phyloP scores from a whole-genome alignment of 768 basidiomycete genomes.

The Lactarius hengduanensis region DNA sequence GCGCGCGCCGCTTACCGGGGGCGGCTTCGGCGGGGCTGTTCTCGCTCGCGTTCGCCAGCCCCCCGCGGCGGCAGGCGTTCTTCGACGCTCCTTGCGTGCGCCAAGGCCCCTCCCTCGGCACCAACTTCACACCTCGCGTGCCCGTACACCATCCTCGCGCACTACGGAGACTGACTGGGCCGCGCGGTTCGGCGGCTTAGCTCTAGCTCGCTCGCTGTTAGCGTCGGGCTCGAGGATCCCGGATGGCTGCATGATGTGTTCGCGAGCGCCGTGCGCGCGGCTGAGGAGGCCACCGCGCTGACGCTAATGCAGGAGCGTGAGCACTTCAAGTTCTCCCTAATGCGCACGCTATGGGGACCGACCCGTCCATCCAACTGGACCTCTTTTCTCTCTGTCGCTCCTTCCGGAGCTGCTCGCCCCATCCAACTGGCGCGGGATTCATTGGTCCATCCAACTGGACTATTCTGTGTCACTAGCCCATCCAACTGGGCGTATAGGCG shows the following conservation, averaged over 20 bases:
- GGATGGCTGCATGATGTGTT: slow-evolving; percentile 58
- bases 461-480: slow-evolving; percentile 12
- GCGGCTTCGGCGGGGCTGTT: slow-evolving; percentile 79
- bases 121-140: slow-evolving; percentile 97
- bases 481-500: slow-evolving; percentile 27
- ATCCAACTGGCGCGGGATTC: slow-evolving; percentile 15
- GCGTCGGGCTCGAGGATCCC: slow-evolving; percentile 84
- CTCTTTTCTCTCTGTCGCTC: neutral
- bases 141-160: slow-evolving; percentile 91
- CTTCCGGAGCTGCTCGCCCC: neutral
- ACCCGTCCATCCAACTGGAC: slow-evolving; percentile 27
- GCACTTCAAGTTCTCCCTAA: neutral
- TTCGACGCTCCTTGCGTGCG: slow-evolving; percentile 79
- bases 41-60: slow-evolving; percentile 77
- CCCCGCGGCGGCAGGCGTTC: slow-evolving; percentile 71
- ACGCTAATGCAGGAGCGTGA: slow-evolving; percentile 1
- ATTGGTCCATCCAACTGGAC: slow-evolving; percentile 15
- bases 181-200: slow-evolving; percentile 74
- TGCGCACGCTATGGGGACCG: neutral
- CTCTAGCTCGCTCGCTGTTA: slow-evolving; percentile 82
- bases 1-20: slow-evolving; percentile 49
- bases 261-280: slow-evolving; percentile 64
- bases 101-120: slow-evolving; percentile 90
- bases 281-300: slow-evolving; percentile 45
- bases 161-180: slow-evolving; percentile 95